Base-by-base conservation (phyloP, 2,329 filamentous ascomycete genomes). In the Tolypocladium pustulatum region DNA sequence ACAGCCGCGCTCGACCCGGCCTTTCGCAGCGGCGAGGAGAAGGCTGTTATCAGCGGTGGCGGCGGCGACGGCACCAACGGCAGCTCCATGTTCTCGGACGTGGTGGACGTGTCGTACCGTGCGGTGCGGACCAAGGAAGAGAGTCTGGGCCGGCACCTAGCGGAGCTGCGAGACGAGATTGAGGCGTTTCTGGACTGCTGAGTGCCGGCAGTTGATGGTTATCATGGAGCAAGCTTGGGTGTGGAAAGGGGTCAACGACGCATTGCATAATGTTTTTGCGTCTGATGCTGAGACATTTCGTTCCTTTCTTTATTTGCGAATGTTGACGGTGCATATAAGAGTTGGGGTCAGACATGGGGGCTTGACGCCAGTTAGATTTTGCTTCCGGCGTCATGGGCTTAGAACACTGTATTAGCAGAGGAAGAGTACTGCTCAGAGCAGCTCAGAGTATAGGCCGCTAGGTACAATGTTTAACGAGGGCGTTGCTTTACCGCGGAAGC, bases 61-160 rank as follows among this genome's bases (percentile, higher is more conserved):
- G 8, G 17, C 22, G 55, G 58, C 30, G 61, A 63, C 9, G 60
- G 54, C 6, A 59, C 57, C 1, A 66, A 63, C 22, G 61, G 61
- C 25, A 61, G 62, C 32, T 71, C 69, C 20, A 67, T 72, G 64
- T 72, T 73, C 56, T 65, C 67, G 34, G 66, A 68, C 2, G 70
- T 72, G 2, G 71, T 70, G 1, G 67, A 68, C 56, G 58, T 66
- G 22, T 71, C 69, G 20, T 69, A 66, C 57, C 63, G 66, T 56
- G 66, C 66, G 13, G 61, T 74, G 58, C 68, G 67, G 61, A 66
- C 67, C 49, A 68, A 69, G 43, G 72, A 74, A 62, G 71, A 73
- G 54, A 68, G 64, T 43, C 61, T 74, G 54, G 65, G 65, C 3
- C 68, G 67, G 63, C 66, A 73, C 57, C 62, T 74, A 17, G 65